Base-by-base conservation (phyloP, 495 filamentous ascomycete species). In the Hyaloscypha finlandica region DNA sequence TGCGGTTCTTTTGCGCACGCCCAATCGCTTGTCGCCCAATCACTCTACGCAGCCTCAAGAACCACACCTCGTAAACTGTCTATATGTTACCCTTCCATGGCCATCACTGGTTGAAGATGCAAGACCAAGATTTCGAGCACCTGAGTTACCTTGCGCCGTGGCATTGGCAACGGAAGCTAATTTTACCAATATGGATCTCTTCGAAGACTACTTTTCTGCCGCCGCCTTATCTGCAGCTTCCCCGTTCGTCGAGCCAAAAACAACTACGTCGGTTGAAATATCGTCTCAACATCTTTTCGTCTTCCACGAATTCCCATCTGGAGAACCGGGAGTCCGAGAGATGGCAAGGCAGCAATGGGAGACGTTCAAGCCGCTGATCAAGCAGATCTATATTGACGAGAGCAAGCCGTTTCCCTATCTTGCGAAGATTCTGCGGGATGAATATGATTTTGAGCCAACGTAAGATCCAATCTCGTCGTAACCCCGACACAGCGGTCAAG, bases 371-470 rank as follows among this genome's bases (percentile, higher is more conserved):
- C 53, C 53, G 8, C 53, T 56, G 3, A 56, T 56, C 19, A 16
- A 56, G 29, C 53, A n/a, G 8, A 16, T 56, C 22, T 56, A 56
- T 16, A 56, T 56, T 4, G 53, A 29, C 6, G 53, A 56, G 29
- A 31, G 29, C 53, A 56, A 56, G 53, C 53, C 53, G 30, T 56
- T 56, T 19, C 53, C 53, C 19, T 56, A 56, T 29, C 53, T 56
- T 29, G 53, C 53, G 6, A 12, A 16, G 22, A 56, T 56, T n/a
- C 53, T 56, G 0, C 53, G 20, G 4, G 53, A 56, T 8, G 53
- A 56, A 29, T n/a, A 56, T 56, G 22, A 19, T 25, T 56, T 56
- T 31, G 29, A 56, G 19, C 53, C 53, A 8, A 29, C 53, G 53
- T 56, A 56, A 29, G 53, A 4, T 12, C 3, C 35, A 1, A 12